Evolutionary conservation across 208 protist genomes (phyloP), one percentile per base, ranked within the genome.

Genomic region (Trypanosomatidae sp.): DNA sequence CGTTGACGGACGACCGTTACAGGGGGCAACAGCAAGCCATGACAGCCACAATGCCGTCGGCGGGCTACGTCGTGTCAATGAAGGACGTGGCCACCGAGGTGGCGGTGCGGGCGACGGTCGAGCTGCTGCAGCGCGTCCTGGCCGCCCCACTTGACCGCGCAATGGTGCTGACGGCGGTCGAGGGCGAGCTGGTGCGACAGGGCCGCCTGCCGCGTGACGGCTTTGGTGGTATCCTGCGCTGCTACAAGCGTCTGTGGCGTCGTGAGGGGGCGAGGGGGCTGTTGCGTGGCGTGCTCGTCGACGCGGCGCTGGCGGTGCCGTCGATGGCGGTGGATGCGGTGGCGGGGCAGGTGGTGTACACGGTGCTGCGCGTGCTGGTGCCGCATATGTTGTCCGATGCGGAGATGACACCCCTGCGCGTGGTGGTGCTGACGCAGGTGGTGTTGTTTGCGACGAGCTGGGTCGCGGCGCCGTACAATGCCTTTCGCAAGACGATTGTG

Each of bases 181-280:
- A 92, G 46, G 75, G 75, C 0, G 77, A 92, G 64, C 47, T 92
- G 32, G 56, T 77, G 20, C 69, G 66, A 8, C 66, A 81, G 45
- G 64, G 72, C 2, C 82, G 82, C n/a, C 57, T 91, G 21, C 71
- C 74, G 4, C 15, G 11, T 27, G 43, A 40, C 10, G 82, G 82
- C 30, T 85, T 85, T 51, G 65, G 66, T 8, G 82, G 82, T 16
- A 59, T 86, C 30, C 28, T 44, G 1, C 46, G 33, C 4, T 66
- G 55, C 44, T 57, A 75, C 39, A 39, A 62, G 32, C 76, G 71
- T 11, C 41, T 88, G 5, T 92, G 70, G 56, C 28, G 44, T 3
- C 71, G 69, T 43, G 82, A 92, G 49, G 82, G 82, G 0, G 4
- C 50, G 6, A 15, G 28, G 3, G 64, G 71, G 1, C 70, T 82